Percentiles rank a stretch among this genome's conserved stretches.
phyloP scores from a whole-genome alignment of 2,329 filamentous ascomycete genomes.

The Alternaria gansuensis region DNA sequence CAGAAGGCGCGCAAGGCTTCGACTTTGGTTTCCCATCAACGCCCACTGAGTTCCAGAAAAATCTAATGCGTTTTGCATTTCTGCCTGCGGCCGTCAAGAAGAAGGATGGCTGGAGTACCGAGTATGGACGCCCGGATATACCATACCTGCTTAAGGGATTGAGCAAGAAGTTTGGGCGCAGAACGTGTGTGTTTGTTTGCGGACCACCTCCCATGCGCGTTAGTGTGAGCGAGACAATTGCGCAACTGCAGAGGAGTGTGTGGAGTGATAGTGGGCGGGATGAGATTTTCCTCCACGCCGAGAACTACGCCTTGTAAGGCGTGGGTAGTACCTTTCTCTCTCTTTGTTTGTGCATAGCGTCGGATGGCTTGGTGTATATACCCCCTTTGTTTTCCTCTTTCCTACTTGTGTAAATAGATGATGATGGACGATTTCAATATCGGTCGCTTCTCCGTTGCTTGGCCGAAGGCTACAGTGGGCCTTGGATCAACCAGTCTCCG shows the following conservation, averaged over 20 bases:
- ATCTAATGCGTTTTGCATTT: conserved; percentile 89
- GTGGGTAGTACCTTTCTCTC: conserved; percentile 13
- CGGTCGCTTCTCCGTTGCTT: conserved; percentile 7
- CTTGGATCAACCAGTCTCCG: neutral
- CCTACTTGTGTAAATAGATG: conserved; percentile 25
- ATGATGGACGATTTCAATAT: conserved; percentile 11
- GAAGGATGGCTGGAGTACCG: conserved; percentile 83
- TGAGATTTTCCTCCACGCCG: conserved; percentile 92
- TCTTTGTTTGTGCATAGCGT: conserved; percentile 42
- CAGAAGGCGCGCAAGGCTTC: conserved; percentile 45
- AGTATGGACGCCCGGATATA: conserved; percentile 90
- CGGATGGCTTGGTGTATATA: conserved; percentile 33
- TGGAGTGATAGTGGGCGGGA: conserved; percentile 81
- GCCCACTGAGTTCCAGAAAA: conserved; percentile 88
- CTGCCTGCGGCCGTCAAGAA: conserved; percentile 63
- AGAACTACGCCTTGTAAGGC: conserved; percentile 86
- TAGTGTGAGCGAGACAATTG: conserved; percentile 86
- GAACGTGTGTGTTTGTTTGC: conserved; percentile 92
- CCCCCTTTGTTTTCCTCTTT: conserved; percentile 24
- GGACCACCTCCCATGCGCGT: conserved; percentile 87
- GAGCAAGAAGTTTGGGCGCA: conserved; percentile 80
- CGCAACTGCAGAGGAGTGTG: conserved; percentile 81
- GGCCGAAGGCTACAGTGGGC: neutral
- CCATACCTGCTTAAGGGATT: conserved; percentile 86
- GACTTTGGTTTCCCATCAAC: conserved; percentile 79